Conservation (phyloP, 2,329 filamentous ascomycete genomes). For the Fusarium proliferatum region DNA sequence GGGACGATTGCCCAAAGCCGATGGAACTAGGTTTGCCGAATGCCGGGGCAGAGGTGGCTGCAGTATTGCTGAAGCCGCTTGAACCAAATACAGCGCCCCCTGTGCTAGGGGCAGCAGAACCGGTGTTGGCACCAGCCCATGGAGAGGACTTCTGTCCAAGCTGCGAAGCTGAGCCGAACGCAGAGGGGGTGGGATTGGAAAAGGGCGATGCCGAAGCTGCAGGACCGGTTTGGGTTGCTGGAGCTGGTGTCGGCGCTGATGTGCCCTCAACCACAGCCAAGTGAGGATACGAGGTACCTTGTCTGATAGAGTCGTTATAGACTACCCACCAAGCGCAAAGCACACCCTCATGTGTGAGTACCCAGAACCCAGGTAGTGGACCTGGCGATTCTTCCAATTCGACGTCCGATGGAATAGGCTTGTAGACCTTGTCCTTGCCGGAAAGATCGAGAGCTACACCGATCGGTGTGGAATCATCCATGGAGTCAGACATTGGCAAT, state of each 20-base stretch:
- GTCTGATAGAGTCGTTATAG: slow-evolving; percentile 85
- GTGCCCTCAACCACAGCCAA: slow-evolving; percentile 63
- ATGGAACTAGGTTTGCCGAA: slow-evolving; percentile 62
- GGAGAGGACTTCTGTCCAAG: slow-evolving; percentile 64
- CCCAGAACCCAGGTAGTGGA: slow-evolving; percentile 85
- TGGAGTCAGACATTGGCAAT: slow-evolving; percentile 73
- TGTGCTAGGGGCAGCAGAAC: slow-evolving; percentile 46
- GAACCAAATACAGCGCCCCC: slow-evolving; percentile 58
- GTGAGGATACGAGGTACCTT: slow-evolving; percentile 78
- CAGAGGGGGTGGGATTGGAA: slow-evolving; percentile 45
- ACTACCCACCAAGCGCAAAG: slow-evolving; percentile 91
- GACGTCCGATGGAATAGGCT: slow-evolving; percentile 79
- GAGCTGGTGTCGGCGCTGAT: slow-evolving; percentile 46
- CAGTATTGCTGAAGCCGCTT: slow-evolving; percentile 55
- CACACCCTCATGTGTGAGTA: slow-evolving; percentile 89
- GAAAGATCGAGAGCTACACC: slow-evolving; percentile 89
- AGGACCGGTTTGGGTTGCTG: slow-evolving; percentile 44
- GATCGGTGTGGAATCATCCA: slow-evolving; percentile 78
- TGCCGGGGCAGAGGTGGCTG: slow-evolving; percentile 54
- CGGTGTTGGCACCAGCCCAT: slow-evolving; percentile 57
- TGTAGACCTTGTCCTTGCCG: slow-evolving; percentile 78
- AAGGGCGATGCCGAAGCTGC: slow-evolving; percentile 49
- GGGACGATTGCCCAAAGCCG: slow-evolving; percentile 65
- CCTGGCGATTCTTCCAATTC: slow-evolving; percentile 82
- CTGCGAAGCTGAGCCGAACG: slow-evolving; percentile 57